Base-by-base conservation (phyloP, 768 basidiomycete genomes). In the Termitomyces sp. region DNA sequence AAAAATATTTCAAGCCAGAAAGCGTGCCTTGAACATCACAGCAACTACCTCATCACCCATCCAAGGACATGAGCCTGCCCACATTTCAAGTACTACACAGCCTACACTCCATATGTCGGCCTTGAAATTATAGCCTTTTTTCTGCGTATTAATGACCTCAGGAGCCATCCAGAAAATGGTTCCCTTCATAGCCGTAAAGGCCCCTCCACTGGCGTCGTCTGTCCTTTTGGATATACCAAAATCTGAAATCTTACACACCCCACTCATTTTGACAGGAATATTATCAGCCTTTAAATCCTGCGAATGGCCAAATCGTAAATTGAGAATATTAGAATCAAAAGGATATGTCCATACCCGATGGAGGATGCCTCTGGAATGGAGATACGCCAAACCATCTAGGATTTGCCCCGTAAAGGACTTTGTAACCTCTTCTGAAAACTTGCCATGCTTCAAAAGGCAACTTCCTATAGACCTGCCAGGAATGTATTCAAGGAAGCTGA, bases 101-200 rank as follows among this genome's bases (percentile, higher is more conserved):
- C 97, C 97, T 5, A 98, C 83, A 71, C 93, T 95, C 97, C 97
- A 99, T 63, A 99, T 96, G 69, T 99, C 97, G 52, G 97, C 87
- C 75, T 99, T 98, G 68, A 89, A 93, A 66, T 93, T 95, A 72
- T 98, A 98, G 0, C 94, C 94, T 65, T 89, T 88, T 71, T 88
- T 87, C 70, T 89, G 84, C 37, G 90, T 87, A 61, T 93, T 88
- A 60, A 94, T 84, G 55, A 97, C 93, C 75, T 94, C 95, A 0
- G 95, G 95, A 12, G 95, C 95, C 96, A 98, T 98, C 96, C 97
- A 99, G 71, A 97, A 98, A 37, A 98, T 91, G 20, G 95, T 95
- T 27, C 97, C 97, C 70, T 94, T 91, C 93, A 99, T 95, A 22
- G 92, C 91, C 2, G 95, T 96, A 62, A 84, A 87, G 52, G 90